Evolutionary conservation across 1,284 basidiomycete genomes (phyloP).

Genomic region (Amylostereum areolatum): DNA sequence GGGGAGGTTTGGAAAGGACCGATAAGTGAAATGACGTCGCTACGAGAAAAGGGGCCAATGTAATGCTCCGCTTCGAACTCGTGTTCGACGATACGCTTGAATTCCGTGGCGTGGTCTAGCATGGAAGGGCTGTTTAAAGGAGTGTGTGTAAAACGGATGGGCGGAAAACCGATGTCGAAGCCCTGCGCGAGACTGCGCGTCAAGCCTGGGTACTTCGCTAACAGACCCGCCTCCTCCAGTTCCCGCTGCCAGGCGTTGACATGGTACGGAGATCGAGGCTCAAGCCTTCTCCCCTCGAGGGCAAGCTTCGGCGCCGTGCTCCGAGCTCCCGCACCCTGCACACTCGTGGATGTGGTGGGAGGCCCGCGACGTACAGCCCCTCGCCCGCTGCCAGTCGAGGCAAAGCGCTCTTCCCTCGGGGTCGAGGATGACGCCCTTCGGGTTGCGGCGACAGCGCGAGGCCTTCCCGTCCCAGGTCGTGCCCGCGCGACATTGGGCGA

Average conservation of each 20-base stretch:
- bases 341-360: slow-evolving; percentile 16
- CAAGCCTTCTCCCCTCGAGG: slow-evolving; percentile 16
- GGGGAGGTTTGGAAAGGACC: slow-evolving; percentile 35
- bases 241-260: slow-evolving; percentile 17
- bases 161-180: slow-evolving; percentile 20
- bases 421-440: slow-evolving; percentile 8
- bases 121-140: slow-evolving; percentile 20
- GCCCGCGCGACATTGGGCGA: slow-evolving; percentile 10
- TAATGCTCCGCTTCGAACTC: slow-evolving; percentile 23
- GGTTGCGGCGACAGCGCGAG: slow-evolving; percentile 3
- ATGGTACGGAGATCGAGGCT: slow-evolving; percentile 12
- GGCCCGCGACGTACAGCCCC: slow-evolving; percentile 8
- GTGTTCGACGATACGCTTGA: slow-evolving; percentile 11
- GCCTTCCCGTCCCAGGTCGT: slow-evolving; percentile 12
- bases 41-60: slow-evolving; percentile 23
- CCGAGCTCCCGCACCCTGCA: slow-evolving; percentile 17
- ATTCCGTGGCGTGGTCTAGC: slow-evolving; percentile 8
- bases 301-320: slow-evolving; percentile 18
- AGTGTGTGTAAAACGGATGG: slow-evolving; percentile 14
- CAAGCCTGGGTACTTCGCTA: slow-evolving; percentile 13
- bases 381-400: slow-evolving; percentile 15
- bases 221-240: slow-evolving; percentile 14
- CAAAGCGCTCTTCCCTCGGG: slow-evolving; percentile 9
- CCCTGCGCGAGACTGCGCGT: slow-evolving; percentile 10
- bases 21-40: slow-evolving; percentile 21